These are phyloP conservation scores for Apophysomyces variabilis DNA, from an alignment of 371 early-diverging fungal genomes.

Conservation along the genomic window DNA sequence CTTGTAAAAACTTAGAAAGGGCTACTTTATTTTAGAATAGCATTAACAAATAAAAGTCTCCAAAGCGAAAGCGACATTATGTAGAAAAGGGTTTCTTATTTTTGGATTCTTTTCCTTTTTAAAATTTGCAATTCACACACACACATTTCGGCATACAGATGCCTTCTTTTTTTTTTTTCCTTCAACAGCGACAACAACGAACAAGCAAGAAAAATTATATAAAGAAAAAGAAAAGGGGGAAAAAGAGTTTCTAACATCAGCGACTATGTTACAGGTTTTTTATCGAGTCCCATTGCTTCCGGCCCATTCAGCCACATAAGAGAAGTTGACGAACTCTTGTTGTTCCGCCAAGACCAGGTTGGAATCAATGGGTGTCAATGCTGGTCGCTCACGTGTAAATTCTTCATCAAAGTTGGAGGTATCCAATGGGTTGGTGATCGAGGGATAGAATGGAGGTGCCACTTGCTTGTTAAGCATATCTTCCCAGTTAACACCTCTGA, in stretches of 20 bases:
- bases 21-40: no score
- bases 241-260: conserved; percentile 5
- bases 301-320: conserved; percentile 91
- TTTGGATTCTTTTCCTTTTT: no score
- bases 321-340: conserved; percentile 91
- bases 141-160: no score
- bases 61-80: no score
- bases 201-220: no score
- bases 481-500: conserved; percentile 93
- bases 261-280: conserved; percentile 6
- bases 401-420: conserved; percentile 96
- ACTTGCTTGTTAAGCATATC: conserved; percentile 84
- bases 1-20: no score
- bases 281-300: neutral
- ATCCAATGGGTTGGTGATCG: conserved; percentile 81
- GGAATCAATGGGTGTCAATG: conserved; percentile 87
- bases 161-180: no score
- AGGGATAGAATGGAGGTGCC: conserved; percentile 90
- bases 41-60: no score
- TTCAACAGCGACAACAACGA: no score
- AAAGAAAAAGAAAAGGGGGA: neutral
- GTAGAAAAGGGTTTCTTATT: no score
- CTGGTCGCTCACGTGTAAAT: conserved; percentile 91
- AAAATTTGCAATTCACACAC: no score
- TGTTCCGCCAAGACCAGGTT: conserved; percentile 83